Conservation (phyloP, 331 rosid genomes). For the Arachis monticola region DNA sequence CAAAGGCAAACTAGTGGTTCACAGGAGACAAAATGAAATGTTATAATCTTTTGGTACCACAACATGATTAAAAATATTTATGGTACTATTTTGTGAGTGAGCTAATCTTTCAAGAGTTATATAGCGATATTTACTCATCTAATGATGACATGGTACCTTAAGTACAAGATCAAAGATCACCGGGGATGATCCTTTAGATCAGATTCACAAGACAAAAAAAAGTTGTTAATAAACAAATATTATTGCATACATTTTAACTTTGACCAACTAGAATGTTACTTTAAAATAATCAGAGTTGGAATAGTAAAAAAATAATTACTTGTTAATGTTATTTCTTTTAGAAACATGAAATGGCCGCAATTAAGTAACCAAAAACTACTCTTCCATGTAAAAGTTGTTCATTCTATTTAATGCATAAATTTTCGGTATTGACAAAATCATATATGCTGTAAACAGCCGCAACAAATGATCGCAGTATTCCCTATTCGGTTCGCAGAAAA, state of each 20-base stretch:
- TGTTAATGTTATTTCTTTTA: background rate
- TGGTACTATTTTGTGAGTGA: no score
- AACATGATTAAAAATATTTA: no score
- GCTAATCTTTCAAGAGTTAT: no score
- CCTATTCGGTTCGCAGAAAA: slow-evolving; percentile 82
- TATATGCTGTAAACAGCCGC: slow-evolving; percentile 61
- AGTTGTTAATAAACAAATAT: background rate
- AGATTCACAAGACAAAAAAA: background rate
- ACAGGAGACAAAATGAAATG: no score
- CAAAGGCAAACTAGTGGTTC: no score
- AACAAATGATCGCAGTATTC: slow-evolving; percentile 70
- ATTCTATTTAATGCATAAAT: slow-evolving; percentile 25
- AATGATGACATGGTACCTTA: background rate
- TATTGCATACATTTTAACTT: slow-evolving; percentile 10
- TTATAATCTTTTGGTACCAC: no score
- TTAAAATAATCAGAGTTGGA: no score
- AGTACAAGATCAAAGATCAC: no score
- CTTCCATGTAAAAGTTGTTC: background rate
- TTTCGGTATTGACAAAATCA: slow-evolving; percentile 21
- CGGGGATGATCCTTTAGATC: no score
- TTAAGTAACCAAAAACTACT: background rate
- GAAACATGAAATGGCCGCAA: slow-evolving; percentile 1
- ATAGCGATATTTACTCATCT: no score
- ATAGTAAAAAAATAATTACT: no score
- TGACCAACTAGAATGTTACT: background rate